Percentiles rank a stretch among this genome's conserved stretches.
These are phyloP conservation scores for Penicillium paneum DNA, from an alignment of 2,329 filamentous ascomycete species.

Conservation along the genomic window DNA sequence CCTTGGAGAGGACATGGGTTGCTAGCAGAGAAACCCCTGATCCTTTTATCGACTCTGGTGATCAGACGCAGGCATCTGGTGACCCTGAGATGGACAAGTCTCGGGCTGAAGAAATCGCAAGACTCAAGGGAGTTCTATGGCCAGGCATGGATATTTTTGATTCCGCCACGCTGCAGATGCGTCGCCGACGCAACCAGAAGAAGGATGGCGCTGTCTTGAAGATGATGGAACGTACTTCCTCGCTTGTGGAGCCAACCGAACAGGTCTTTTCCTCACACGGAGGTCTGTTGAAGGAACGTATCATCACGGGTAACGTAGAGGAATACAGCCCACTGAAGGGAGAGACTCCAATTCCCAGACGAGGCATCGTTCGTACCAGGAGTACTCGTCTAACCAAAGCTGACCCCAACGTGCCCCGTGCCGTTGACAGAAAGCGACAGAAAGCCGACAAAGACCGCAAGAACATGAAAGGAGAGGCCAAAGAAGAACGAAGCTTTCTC, in stretches of 20 bases:
- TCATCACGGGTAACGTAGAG: conserved; percentile 50
- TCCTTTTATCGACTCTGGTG: conserved; percentile 15
- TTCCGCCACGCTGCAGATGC: conserved; percentile 49
- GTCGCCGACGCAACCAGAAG: conserved; percentile 51
- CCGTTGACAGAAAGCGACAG: conserved; percentile 27
- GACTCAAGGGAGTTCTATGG: conserved; percentile 49
- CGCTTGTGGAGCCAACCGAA: conserved; percentile 46
- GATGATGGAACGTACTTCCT: conserved; percentile 47
- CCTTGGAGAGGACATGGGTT: not conserved
- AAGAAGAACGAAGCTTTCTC: conserved; percentile 18
- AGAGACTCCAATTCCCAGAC: conserved; percentile 43
- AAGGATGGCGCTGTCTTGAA: conserved; percentile 47
- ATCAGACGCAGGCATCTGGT: conserved; percentile 9
- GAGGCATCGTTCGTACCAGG: conserved; percentile 31
- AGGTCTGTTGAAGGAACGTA: conserved; percentile 41
- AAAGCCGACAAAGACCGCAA: conserved; percentile 17
- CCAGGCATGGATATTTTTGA: conserved; percentile 54
- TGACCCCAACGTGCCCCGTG: conserved; percentile 34
- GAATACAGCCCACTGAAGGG: conserved; percentile 47
- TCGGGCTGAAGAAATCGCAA: conserved; percentile 38
- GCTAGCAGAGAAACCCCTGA: conserved; percentile 14
- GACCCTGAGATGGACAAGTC: conserved; percentile 27
- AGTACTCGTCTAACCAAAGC: conserved; percentile 25
- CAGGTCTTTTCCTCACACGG: conserved; percentile 47
- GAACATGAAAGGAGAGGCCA: conserved; percentile 12